Evolutionary conservation across 2,329 filamentous ascomycete genomes (phyloP).

Genomic region (Macroventuria anomochaeta): DNA sequence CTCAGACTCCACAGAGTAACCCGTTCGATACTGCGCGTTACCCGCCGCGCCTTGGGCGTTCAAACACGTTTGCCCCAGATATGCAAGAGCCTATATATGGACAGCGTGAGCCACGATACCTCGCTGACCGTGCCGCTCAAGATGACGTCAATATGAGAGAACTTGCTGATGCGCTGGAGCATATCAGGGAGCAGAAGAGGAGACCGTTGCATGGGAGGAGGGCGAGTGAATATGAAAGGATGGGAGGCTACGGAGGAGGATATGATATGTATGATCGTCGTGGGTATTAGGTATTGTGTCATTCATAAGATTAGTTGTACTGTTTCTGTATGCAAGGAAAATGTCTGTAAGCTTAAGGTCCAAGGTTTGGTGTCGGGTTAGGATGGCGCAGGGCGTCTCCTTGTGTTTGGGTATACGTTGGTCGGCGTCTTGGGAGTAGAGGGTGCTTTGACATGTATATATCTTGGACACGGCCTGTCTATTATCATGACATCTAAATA

Average conservation of each 20-base stretch:
- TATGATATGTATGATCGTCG: slow-evolving; percentile 7
- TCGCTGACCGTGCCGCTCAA: neutral
- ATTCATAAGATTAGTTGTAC: neutral
- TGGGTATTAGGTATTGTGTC: neutral
- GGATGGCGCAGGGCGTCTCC: neutral
- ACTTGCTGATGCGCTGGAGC: slow-evolving; percentile 3
- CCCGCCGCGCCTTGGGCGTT: slow-evolving; percentile 17
- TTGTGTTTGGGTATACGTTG: neutral
- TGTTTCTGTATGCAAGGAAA: too few relatives aligned
- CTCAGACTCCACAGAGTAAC: slow-evolving; percentile 11
- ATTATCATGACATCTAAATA: too few relatives aligned
- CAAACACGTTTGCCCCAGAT: slow-evolving; percentile 13
- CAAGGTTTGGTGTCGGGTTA: neutral
- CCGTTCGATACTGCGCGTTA: slow-evolving; percentile 12
- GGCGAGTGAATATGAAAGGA: slow-evolving; percentile 5
- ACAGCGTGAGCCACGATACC: neutral
- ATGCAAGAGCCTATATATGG: slow-evolving; percentile 5
- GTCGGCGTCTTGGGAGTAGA: neutral
- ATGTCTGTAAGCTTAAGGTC: neutral
- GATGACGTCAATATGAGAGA: neutral
- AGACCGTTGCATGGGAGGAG: slow-evolving; percentile 5
- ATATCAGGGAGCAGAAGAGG: slow-evolving; percentile 3
- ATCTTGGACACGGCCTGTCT: neutral
- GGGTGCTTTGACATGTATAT: neutral
- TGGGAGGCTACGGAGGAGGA: slow-evolving; percentile 1